A percentile compares a stretch with the other conserved stretches of the same genome.
Conservation (phyloP, 2,329 filamentous ascomycete species). For the Microcyclospora pomicola region DNA sequence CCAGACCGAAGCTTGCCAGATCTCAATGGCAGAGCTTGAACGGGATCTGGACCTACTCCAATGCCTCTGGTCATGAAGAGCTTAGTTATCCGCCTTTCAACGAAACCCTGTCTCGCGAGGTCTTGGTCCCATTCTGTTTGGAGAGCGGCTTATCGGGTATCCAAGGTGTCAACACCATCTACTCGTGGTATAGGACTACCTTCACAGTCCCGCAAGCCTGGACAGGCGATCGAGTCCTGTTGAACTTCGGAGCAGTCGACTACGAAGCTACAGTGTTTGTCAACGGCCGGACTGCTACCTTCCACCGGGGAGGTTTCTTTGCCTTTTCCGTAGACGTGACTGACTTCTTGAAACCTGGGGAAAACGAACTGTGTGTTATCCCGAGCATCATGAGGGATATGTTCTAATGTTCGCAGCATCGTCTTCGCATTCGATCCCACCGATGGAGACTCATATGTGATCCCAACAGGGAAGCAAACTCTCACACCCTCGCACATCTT, state of each 20-base stretch:
- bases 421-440: conserved; percentile 58
- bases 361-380: conserved; percentile 41
- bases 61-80: conserved; percentile 28
- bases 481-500: conserved; percentile 54
- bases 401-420: conserved; percentile 34
- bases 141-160: conserved; percentile 40
- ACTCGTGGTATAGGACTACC: conserved; percentile 29
- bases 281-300: conserved; percentile 38
- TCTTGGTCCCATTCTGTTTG: conserved; percentile 40
- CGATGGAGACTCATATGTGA: conserved; percentile 40
- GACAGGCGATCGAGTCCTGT: conserved; percentile 33
- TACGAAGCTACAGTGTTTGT: conserved; percentile 47
- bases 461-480: conserved; percentile 43
- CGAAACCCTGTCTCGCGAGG: conserved; percentile 28
- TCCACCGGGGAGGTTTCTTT: conserved; percentile 46
- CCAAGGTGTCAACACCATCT: conserved; percentile 13
- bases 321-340: conserved; percentile 44
- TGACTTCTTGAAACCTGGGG: conserved; percentile 49
- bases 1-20: conserved; percentile 41
- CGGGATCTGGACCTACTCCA: conserved; percentile 42
- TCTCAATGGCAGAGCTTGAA: conserved; percentile 42
- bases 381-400: conserved; percentile 19
- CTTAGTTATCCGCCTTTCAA: conserved; percentile 32
- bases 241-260: conserved; percentile 50
- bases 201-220: conserved; percentile 39